Evolutionary conservation across 352 stramenopile species (phyloP).

Genomic region (Globisporangium cederbergense): DNA sequence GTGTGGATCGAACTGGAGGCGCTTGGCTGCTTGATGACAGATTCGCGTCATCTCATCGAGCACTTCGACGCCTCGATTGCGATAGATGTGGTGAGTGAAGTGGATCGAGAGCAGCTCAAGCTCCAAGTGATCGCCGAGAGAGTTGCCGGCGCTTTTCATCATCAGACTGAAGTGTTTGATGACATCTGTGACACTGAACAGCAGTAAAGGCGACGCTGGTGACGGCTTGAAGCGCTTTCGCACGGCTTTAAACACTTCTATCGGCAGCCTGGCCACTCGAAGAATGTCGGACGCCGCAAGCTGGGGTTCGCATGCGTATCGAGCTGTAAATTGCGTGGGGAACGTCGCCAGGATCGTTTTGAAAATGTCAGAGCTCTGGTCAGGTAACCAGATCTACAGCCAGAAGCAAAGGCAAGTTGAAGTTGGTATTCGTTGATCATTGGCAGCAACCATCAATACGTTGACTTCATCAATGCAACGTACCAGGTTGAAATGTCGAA

Average conservation of each 20-base stretch:
- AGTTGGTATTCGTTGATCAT: background rate
- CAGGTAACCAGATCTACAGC: slow-evolving; percentile 38
- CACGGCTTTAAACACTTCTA: slow-evolving; percentile 33
- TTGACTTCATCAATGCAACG: background rate
- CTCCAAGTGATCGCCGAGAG: slow-evolving; percentile 20
- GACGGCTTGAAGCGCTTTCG: slow-evolving; percentile 29
- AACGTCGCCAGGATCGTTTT: slow-evolving; percentile 39
- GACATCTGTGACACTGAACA: slow-evolving; percentile 43
- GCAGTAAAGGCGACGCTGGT: slow-evolving; percentile 27
- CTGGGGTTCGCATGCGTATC: slow-evolving; percentile 14
- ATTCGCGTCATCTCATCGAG: background rate
- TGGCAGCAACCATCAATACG: background rate
- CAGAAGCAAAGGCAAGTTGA: background rate
- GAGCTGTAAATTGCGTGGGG: slow-evolving; percentile 29
- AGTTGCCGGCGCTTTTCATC: slow-evolving; percentile 36
- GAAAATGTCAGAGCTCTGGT: slow-evolving; percentile 39
- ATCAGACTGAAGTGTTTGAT: slow-evolving; percentile 42
- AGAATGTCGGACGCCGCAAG: slow-evolving; percentile 16
- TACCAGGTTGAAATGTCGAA: slow-evolving; percentile 71
- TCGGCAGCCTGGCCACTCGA: slow-evolving; percentile 35
- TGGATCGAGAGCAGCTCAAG: slow-evolving; percentile 42
- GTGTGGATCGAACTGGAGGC: slow-evolving; percentile 33
- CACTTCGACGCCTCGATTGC: slow-evolving; percentile 1
- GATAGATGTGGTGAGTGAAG: slow-evolving; percentile 32
- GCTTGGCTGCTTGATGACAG: slow-evolving; percentile 20